phyloP scores from a whole-genome alignment of 225 moss, liverwort and hornwort species.

The Thuidium tamariscinum region DNA sequence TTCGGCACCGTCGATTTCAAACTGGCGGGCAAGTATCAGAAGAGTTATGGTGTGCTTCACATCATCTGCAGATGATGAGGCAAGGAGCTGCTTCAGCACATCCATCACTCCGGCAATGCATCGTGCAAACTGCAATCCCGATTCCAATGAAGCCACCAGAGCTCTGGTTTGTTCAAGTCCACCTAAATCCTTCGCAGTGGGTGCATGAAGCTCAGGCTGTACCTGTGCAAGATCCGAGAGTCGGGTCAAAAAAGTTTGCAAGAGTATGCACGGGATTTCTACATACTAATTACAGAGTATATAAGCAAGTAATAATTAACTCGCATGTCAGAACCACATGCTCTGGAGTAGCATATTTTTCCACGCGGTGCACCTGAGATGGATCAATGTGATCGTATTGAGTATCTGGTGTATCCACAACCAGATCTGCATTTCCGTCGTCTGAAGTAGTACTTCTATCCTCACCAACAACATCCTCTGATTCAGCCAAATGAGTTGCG shows the following conservation, averaged over 20 bases:
- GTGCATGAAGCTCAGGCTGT: conserved; percentile 18
- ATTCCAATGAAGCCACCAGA: conserved; percentile 85
- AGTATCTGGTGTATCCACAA: neutral
- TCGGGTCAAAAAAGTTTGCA: neutral
- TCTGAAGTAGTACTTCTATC: neutral
- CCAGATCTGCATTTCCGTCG: neutral
- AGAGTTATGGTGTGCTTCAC: conserved; percentile 76
- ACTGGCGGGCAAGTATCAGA: conserved; percentile 74
- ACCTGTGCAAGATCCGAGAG: conserved; percentile 5
- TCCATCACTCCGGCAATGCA: conserved; percentile 81
- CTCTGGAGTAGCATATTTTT: neutral
- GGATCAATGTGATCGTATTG: conserved; percentile 1
- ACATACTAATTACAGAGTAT: neutral
- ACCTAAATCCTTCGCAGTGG: conserved; percentile 47
- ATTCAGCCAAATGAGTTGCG: conserved; percentile 4
- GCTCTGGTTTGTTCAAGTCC: conserved; percentile 93
- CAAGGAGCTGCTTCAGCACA: conserved; percentile 67
- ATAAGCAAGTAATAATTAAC: neutral
- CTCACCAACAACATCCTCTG: conserved; percentile 8
- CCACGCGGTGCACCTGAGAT: conserved; percentile 24
- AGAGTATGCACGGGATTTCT: neutral
- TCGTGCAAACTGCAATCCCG: conserved; percentile 77
- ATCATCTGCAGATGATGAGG: conserved; percentile 72
- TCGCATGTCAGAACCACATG: neutral
- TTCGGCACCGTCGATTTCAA: conserved; percentile 82